Conservation (phyloP, 768 basidiomycete species). For the Pisolithus marmoratus region DNA sequence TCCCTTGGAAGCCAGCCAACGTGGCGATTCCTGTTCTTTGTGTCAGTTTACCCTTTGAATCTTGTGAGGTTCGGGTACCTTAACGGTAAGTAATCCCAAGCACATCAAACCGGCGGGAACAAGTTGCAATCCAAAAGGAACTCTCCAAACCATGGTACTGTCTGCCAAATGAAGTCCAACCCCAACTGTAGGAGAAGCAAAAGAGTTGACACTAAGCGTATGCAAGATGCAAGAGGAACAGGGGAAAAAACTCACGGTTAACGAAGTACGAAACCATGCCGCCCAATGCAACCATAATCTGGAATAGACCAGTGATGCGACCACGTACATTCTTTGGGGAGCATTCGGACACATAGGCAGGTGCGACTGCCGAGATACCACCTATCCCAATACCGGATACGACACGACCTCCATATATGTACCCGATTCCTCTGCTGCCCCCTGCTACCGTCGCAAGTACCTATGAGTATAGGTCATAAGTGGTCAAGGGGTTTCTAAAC, state of each 20-base stretch:
- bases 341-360: conserved; percentile 48
- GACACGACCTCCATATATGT: conserved; percentile 49
- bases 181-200: background rate
- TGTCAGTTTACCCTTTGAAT: background rate
- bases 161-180: background rate
- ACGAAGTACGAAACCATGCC: conserved; percentile 22
- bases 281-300: conserved; percentile 25
- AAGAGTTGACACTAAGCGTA: background rate
- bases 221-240: background rate
- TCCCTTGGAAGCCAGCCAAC: conserved; percentile 48
- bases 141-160: conserved; percentile 33
- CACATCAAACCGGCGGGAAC: conserved; percentile 46
- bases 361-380: conserved; percentile 44
- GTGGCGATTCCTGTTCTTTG: conserved; percentile 44
- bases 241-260: background rate
- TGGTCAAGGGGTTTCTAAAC: background rate
- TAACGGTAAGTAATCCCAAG: conserved; percentile 5
- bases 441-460: conserved; percentile 34
- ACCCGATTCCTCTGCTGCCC: conserved; percentile 45
- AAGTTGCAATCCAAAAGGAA: conserved; percentile 48
- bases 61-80: background rate
- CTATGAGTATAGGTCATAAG: too few species aligned
- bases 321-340: conserved; percentile 44
- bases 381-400: conserved; percentile 58
- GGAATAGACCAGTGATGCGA: conserved; percentile 41